Evolutionary conservation across 1,284 basidiomycete species (phyloP), one percentile per base, ranked within the genome.

Genomic region (Ceratobasidium sp.): DNA sequence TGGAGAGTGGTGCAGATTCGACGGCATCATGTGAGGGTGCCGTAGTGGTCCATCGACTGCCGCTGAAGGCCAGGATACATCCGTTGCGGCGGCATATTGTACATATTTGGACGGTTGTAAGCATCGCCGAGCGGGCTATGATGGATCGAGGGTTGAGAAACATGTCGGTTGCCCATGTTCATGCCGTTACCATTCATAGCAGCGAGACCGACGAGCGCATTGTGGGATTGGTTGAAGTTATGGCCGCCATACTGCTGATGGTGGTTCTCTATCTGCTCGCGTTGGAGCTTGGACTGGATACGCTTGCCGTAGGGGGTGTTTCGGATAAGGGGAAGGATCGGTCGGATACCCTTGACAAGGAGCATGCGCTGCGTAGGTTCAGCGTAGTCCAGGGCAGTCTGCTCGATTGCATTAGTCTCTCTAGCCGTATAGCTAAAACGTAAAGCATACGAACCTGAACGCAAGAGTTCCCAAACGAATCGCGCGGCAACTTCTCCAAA

Each of bases 291-390:
- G 84, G 94, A 96, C 82, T 97, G 96, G 78, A 98, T 98, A 65
- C 96, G 91, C 85, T 98, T 98, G 78, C 96, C 96, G 78, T 98
- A 98, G 2, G 96, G 96, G 3, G 96, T 98, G 83, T 97, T 98
- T 78, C 96, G 92, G 79, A 98, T 97, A 75, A 97, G 86, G 1
- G 94, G 96, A 36, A 98, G 86, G 74, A 97, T 95, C n/a, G 96
- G 96, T 69, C 96, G 92, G 79, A 98, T 98, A 77, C 93, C 94
- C 79, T 97, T 95, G 41, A 98, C 93, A 50, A 98, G 89, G 26
- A 82, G 79, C 80, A 83, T 90, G 57, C 96, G 92, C 81, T 98
- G 96, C 26, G 81, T 84, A 39, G 94, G 91, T 77, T 97, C 96
- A 61, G 96, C 95, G 76, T 97, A 98, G 80, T 98, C 96, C 73